phyloP scores from a whole-genome alignment of 345 rosid species.

The Erucastrum elatum region DNA sequence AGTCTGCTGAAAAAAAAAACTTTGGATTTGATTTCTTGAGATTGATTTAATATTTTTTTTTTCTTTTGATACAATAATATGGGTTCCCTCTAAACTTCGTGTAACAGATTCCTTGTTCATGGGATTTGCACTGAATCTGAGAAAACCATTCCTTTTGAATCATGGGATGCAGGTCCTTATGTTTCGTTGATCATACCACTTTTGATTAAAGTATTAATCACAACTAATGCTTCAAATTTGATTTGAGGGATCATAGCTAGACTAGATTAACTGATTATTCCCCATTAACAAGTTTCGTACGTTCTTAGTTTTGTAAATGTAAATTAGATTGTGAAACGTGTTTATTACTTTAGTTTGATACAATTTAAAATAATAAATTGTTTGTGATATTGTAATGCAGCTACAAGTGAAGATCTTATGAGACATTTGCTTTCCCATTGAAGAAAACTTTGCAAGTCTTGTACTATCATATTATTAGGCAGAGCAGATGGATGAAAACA shows the following conservation, averaged over 20 bases:
- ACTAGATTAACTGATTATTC: neutral
- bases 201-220: neutral
- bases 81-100: neutral
- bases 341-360: neutral
- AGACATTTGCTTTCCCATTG: constrained; percentile 39
- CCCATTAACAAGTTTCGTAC: neutral
- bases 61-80: neutral
- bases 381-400: constrained; percentile 28
- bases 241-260: neutral
- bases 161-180: constrained; percentile 10
- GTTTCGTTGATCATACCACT: neutral
- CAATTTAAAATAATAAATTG: neutral
- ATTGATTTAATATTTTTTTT: no score
- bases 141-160: constrained; percentile 18
- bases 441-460: constrained; percentile 24
- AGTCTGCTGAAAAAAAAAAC: neutral
- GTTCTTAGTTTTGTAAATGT: neutral
- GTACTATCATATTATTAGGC: constrained; percentile 26
- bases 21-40: constrained; percentile 4
- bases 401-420: constrained; percentile 44
- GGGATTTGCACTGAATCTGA: neutral
- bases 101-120: neutral
- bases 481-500: constrained; percentile 64
- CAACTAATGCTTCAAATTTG: neutral
- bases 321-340: neutral